phyloP scores from a whole-genome alignment of 164 flowering plant species.

The Saururus chinensis region DNA sequence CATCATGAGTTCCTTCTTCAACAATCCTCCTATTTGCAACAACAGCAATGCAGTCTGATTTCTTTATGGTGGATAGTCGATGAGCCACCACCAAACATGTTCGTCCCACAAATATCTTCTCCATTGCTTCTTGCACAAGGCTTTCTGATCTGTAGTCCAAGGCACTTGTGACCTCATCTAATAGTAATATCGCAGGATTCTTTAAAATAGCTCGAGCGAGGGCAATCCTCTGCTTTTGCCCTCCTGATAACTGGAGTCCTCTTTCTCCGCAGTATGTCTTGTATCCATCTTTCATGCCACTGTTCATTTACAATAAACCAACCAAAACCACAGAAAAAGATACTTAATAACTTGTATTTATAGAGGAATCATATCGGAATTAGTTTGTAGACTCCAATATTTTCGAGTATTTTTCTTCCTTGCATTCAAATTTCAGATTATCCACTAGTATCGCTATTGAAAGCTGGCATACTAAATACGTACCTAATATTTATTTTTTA shows the following conservation, averaged over 20 bases:
- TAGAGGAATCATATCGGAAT: not conserved
- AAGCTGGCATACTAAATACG: not conserved
- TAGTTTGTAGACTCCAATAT: not conserved
- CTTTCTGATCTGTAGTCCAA: constrained; percentile 88
- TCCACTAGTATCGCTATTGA: not conserved
- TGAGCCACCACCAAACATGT: constrained; percentile 93
- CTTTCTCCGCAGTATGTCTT: constrained; percentile 84
- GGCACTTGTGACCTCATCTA: constrained; percentile 96
- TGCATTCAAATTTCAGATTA: not conserved
- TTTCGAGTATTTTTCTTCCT: not conserved
- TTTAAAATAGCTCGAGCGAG: constrained; percentile 91
- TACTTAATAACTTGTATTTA: not conserved
- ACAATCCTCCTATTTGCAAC: constrained; percentile 87
- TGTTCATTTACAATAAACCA: not conserved
- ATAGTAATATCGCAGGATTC: constrained; percentile 64
- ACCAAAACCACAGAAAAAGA: not conserved
- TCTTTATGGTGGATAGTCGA: constrained; percentile 71
- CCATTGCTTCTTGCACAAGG: constrained; percentile 80
- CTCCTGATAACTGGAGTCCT: constrained; percentile 94
- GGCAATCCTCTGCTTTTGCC: constrained; percentile 93
- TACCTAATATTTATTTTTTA: too few species aligned
- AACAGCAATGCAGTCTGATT: constrained; percentile 69
- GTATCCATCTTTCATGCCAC: constrained; percentile 41
- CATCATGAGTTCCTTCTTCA: constrained; percentile 81
- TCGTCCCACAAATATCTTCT: constrained; percentile 86